phyloP scores from a whole-genome alignment of 2,329 filamentous ascomycete species.

The Fusarium hostae region DNA sequence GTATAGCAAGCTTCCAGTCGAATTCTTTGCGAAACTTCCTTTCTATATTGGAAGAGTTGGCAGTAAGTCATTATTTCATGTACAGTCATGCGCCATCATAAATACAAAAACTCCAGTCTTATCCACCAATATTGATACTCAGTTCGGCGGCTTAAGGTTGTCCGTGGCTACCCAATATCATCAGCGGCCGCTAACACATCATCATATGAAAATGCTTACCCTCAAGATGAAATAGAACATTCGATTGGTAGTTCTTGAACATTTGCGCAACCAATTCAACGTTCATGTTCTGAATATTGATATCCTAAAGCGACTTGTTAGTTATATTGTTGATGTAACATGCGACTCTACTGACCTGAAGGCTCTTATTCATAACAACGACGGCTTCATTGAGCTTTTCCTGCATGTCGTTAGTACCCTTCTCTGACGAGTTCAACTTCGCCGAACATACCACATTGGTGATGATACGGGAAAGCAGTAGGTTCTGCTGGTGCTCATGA shows the following conservation, averaged over 20 bases:
- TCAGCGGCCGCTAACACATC: not conserved
- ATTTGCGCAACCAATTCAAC: slow-evolving; percentile 97
- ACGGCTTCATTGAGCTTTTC: slow-evolving; percentile 98
- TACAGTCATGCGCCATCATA: slow-evolving; percentile 6
- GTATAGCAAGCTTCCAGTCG: not conserved
- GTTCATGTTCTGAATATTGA: slow-evolving; percentile 99
- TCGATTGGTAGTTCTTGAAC: slow-evolving; percentile 99
- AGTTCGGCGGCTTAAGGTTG: slow-evolving; percentile 77
- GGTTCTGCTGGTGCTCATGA: slow-evolving; percentile 96
- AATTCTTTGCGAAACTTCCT: not conserved
- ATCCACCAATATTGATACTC: not conserved
- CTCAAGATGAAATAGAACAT: slow-evolving; percentile 96
- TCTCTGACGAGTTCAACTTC: not conserved
- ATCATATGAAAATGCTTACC: slow-evolving; percentile 62
- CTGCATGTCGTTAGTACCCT: slow-evolving; percentile 57
- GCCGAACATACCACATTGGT: slow-evolving; percentile 84
- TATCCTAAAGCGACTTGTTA: slow-evolving; percentile 70
- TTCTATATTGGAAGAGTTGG: not conserved
- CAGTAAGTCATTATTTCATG: slow-evolving; percentile 28
- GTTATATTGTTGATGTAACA: not conserved
- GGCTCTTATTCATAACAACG: slow-evolving; percentile 89
- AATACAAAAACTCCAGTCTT: not conserved
- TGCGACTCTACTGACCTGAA: slow-evolving; percentile 69
- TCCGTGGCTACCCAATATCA: slow-evolving; percentile 73
- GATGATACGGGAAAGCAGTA: slow-evolving; percentile 93